Percentiles rank a stretch among this genome's conserved stretches.
phyloP scores from a whole-genome alignment of 2,329 filamentous ascomycete species.

The Penicillium polonicum region DNA sequence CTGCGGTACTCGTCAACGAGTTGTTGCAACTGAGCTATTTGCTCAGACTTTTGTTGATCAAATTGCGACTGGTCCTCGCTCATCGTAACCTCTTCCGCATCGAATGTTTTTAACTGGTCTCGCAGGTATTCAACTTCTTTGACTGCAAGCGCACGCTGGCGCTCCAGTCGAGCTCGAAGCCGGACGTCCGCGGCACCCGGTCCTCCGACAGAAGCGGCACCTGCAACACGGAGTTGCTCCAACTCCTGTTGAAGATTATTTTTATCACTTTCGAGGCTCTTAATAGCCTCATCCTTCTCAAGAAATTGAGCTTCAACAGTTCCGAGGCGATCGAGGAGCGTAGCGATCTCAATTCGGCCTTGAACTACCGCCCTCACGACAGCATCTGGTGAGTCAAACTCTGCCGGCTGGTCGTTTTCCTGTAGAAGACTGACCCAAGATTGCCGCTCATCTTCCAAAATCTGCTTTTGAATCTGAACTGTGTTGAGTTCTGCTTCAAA shows the following conservation, averaged over 20 bases:
- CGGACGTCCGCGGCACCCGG: conserved; percentile 60
- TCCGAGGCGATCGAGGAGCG: conserved; percentile 77
- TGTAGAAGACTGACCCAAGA: conserved; percentile 87
- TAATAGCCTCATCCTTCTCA: conserved; percentile 74
- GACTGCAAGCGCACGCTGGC: conserved; percentile 78
- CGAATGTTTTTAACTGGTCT: conserved; percentile 84
- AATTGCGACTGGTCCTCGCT: conserved; percentile 66
- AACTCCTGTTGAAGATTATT: conserved; percentile 64
- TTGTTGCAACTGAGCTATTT: conserved; percentile 78
- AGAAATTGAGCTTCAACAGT: conserved; percentile 72
- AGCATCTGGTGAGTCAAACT: conserved; percentile 85
- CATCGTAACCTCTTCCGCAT: conserved; percentile 84
- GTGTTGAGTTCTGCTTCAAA: conserved; percentile 76
- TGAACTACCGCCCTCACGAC: conserved; percentile 81
- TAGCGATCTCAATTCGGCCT: conserved; percentile 75
- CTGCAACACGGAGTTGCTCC: conserved; percentile 63
- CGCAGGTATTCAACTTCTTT: conserved; percentile 95
- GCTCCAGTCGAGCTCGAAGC: conserved; percentile 71
- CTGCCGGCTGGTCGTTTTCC: conserved; percentile 61
- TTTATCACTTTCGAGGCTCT: conserved; percentile 69
- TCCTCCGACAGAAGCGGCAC: conserved; percentile 30
- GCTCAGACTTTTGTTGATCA: conserved; percentile 70
- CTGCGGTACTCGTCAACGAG: conserved; percentile 81
- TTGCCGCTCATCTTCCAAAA: conserved; percentile 81
- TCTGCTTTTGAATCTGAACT: conserved; percentile 75